Conservation (phyloP, 2,329 filamentous ascomycete genomes). For the Fusarium sp. region DNA sequence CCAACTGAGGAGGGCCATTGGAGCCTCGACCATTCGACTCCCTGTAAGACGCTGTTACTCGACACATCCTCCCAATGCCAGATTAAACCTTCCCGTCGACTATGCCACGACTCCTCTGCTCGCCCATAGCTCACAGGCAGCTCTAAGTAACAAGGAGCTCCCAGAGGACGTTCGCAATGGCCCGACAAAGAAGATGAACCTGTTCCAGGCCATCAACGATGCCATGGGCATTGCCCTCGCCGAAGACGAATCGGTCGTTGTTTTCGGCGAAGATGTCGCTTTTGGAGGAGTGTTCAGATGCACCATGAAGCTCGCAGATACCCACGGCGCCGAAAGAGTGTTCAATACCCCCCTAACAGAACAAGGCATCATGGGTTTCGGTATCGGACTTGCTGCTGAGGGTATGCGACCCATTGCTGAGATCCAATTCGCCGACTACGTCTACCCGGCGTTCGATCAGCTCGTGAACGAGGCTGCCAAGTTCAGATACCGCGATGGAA, state of each 20-base stretch:
- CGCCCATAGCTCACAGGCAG: constrained; percentile 80
- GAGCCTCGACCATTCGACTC: constrained; percentile 26
- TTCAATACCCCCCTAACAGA: constrained; percentile 97
- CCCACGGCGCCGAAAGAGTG: constrained; percentile 87
- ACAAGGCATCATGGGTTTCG: constrained; percentile 95
- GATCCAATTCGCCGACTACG: constrained; percentile 95
- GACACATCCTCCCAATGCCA: constrained; percentile 69
- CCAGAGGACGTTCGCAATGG: constrained; percentile 73
- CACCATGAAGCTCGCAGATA: constrained; percentile 89
- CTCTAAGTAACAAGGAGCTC: constrained; percentile 79
- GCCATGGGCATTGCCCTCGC: constrained; percentile 85
- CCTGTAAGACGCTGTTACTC: constrained; percentile 59
- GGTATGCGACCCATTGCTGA: constrained; percentile 94
- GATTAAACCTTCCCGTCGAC: constrained; percentile 87
- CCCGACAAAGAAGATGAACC: constrained; percentile 87
- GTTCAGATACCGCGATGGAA: constrained; percentile 80
- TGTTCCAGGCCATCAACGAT: constrained; percentile 94
- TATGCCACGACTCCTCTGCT: constrained; percentile 86
- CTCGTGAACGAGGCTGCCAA: constrained; percentile 95
- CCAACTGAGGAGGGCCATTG: constrained; percentile 45
- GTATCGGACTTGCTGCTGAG: constrained; percentile 88
- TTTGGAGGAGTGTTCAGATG: constrained; percentile 98
- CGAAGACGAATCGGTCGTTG: constrained; percentile 84
- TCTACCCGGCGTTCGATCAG: constrained; percentile 93
- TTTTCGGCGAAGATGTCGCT: constrained; percentile 97